These are phyloP conservation scores for Penicillium psychrofluorescens DNA, from an alignment of 495 filamentous ascomycete species.

Conservation along the genomic window DNA sequence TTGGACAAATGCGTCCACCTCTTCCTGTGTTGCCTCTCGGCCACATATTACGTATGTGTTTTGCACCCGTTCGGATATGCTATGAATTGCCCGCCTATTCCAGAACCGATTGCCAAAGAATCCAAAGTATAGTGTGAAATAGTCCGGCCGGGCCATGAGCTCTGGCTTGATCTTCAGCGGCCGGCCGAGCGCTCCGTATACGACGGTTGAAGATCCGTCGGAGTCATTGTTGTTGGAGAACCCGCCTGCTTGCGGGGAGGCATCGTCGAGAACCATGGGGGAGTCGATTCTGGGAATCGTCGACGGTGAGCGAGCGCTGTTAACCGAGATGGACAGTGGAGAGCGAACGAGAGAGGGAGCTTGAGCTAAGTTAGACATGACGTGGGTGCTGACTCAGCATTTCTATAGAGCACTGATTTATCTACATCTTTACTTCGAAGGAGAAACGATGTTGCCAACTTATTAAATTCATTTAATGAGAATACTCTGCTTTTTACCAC, in stretches of 20 bases:
- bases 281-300: no score
- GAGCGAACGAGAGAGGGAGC: no score
- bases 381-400: no score
- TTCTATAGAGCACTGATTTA: no score
- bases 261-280: conserved; percentile 17
- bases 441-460: not conserved
- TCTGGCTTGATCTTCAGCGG: conserved; percentile 11
- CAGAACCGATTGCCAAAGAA: conserved; percentile 21
- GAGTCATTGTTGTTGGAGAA: conserved; percentile 3
- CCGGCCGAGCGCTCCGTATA: not conserved
- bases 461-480: not conserved
- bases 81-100: conserved; percentile 2
- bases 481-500: conserved; percentile 33
- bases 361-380: no score
- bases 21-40: conserved; percentile 25
- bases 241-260: conserved; percentile 11
- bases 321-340: no score
- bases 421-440: not conserved
- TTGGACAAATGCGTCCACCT: conserved; percentile 27
- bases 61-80: conserved; percentile 7
- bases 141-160: conserved; percentile 13
- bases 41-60: conserved; percentile 10
- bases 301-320: no score
- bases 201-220: not conserved
- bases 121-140: conserved; percentile 20